Percentiles rank a stretch among this genome's conserved stretches.
phyloP scores from a whole-genome alignment of 2,329 filamentous ascomycete species.

The Ustulina deusta region DNA sequence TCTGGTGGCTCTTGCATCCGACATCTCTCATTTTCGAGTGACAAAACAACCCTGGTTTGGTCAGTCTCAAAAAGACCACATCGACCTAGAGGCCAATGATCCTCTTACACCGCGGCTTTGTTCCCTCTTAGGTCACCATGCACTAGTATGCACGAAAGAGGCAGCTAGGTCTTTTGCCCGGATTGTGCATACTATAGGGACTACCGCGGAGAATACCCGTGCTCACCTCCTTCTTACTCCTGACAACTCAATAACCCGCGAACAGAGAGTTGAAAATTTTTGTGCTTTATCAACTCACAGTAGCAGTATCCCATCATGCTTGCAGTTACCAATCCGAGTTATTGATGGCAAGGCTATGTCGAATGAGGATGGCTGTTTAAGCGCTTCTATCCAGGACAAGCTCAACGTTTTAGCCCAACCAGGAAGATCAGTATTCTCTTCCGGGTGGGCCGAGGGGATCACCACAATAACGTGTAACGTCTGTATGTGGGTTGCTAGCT shows the following conservation, averaged over 20 bases:
- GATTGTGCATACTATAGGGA: slow-evolving; percentile 74
- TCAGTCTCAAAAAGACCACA: slow-evolving; percentile 71
- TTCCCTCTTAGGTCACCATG: slow-evolving; percentile 66
- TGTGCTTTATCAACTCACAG: slow-evolving; percentile 54
- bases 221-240: slow-evolving; percentile 68
- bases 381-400: slow-evolving; percentile 50
- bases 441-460: slow-evolving; percentile 72
- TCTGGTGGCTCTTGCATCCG: slow-evolving; percentile 77
- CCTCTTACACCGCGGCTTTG: slow-evolving; percentile 72
- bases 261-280: slow-evolving; percentile 48
- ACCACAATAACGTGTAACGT: slow-evolving; percentile 78
- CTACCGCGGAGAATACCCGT: slow-evolving; percentile 68
- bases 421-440: slow-evolving; percentile 77
- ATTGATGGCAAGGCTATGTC: slow-evolving; percentile 55
- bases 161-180: slow-evolving; percentile 75
- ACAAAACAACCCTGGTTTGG: slow-evolving; percentile 59
- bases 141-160: slow-evolving; percentile 74
- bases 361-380: slow-evolving; percentile 51
- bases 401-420: slow-evolving; percentile 55
- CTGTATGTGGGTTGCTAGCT: slow-evolving; percentile 29
- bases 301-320: slow-evolving; percentile 49
- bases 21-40: slow-evolving; percentile 71
- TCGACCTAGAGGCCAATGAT: slow-evolving; percentile 71
- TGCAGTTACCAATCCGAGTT: slow-evolving; percentile 69
- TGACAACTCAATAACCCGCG: slow-evolving; percentile 41